phyloP scores from a whole-genome alignment of 768 basidiomycete genomes.

The Lactarius trivialis region DNA sequence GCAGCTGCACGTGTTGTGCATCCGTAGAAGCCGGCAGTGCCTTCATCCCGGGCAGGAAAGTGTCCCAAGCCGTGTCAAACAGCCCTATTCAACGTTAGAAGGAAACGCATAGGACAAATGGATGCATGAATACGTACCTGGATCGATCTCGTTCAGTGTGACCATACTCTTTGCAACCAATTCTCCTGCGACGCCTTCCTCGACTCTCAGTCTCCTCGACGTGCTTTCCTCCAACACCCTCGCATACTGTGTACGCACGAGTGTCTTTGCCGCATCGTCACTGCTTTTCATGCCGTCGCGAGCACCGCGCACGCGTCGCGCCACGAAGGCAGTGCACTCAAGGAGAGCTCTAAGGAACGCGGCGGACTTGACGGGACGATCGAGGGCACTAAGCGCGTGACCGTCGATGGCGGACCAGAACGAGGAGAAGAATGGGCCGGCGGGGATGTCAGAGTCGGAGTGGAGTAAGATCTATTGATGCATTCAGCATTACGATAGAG shows the following conservation, averaged over 20 bases:
- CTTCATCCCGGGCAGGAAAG: constrained; percentile 32
- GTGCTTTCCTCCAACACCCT: constrained; percentile 46
- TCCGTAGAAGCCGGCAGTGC: constrained; percentile 4
- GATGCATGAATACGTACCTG: constrained; percentile 26
- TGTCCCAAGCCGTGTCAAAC: constrained; percentile 45
- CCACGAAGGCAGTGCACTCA: constrained; percentile 62
- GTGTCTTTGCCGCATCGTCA: constrained; percentile 14
- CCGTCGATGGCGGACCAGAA: constrained; percentile 81
- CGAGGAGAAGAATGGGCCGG: constrained; percentile 56
- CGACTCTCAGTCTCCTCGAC: constrained; percentile 40
- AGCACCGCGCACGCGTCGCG: constrained; percentile 36
- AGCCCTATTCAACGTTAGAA: constrained; percentile 32
- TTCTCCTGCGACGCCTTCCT: constrained; percentile 38
- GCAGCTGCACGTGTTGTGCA: constrained; percentile 29
- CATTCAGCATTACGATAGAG: neutral
- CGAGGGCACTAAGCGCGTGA: constrained; percentile 49
- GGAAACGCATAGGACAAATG: neutral
- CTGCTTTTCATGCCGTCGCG: constrained; percentile 15
- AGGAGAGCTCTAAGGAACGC: constrained; percentile 64
- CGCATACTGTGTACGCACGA: constrained; percentile 43
- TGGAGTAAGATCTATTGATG: constrained; percentile 29
- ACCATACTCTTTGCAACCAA: constrained; percentile 39
- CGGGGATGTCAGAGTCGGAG: constrained; percentile 25
- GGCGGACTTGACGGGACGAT: constrained; percentile 45
- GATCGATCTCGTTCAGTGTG: constrained; percentile 25